phyloP scores from a whole-genome alignment of 805 yeast species.

The Metschnikowia matae region DNA sequence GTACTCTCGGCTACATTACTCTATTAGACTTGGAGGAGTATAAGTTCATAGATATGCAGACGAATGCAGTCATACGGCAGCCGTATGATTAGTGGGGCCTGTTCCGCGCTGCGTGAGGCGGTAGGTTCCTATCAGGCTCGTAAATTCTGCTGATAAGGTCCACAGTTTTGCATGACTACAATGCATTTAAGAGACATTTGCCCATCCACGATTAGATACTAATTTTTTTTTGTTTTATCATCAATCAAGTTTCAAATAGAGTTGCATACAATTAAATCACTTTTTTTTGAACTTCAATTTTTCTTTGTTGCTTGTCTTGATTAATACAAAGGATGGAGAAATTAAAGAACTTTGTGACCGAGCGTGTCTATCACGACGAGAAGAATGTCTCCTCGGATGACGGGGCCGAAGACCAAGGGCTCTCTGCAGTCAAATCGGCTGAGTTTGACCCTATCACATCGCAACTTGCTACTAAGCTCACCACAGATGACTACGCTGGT shows the following conservation, averaged over 20 bases:
- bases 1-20: background rate
- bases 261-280: background rate
- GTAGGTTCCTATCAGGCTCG: constrained; percentile 1
- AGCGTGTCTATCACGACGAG: constrained; percentile 11
- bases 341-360: constrained; percentile 12
- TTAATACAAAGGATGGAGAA: constrained; percentile 13
- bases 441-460: constrained; percentile 18
- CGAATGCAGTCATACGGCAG: constrained; percentile 1
- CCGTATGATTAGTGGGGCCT: constrained; percentile 3
- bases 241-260: background rate
- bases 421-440: constrained; percentile 13
- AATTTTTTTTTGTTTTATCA: background rate
- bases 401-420: constrained; percentile 6
- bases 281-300: background rate
- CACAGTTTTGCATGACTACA: background rate
- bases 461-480: constrained; percentile 13
- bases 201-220: background rate
- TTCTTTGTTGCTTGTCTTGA: background rate
- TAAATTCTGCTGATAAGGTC: constrained; percentile 5
- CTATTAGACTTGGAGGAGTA: background rate
- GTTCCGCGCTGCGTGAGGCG: background rate
- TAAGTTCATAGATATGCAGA: background rate
- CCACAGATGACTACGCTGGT: constrained; percentile 18
- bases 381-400: constrained; percentile 10
- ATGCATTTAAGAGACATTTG: constrained; percentile 1